These are phyloP conservation scores for Filobasidium wieringae DNA, from an alignment of 768 basidiomycete species.

Conservation along the genomic window DNA sequence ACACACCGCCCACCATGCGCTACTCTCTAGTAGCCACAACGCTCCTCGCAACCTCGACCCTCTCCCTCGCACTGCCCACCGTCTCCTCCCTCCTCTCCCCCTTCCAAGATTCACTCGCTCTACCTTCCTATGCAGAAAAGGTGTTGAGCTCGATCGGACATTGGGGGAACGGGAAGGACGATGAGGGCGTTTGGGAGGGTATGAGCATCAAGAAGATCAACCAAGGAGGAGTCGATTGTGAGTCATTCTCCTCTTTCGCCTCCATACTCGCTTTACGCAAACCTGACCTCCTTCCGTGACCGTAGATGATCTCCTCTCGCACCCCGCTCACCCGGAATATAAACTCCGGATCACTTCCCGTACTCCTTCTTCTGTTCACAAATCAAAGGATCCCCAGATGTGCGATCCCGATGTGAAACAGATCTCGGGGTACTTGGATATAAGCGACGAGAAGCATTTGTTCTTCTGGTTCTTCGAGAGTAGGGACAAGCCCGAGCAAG, in stretches of 20 bases:
- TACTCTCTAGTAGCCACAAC: not conserved
- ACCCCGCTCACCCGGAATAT: conserved; percentile 36
- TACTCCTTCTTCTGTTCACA: conserved; percentile 29
- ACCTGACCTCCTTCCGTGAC: not conserved
- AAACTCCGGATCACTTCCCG: conserved; percentile 28
- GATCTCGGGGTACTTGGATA: conserved; percentile 72
- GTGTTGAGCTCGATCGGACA: conserved; percentile 22
- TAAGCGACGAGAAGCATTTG: conserved; percentile 64
- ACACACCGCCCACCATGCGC: not conserved
- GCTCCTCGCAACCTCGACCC: conserved; percentile 1
- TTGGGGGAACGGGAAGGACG: conserved; percentile 20
- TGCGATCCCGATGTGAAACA: conserved; percentile 73
- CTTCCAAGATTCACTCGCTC: conserved; percentile 8
- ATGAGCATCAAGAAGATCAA: conserved; percentile 20
- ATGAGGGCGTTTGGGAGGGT: conserved; percentile 11
- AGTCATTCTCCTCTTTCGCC: conserved; percentile 1
- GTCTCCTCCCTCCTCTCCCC: not conserved
- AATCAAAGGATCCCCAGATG: conserved; percentile 44
- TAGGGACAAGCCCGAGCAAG: conserved; percentile 56
- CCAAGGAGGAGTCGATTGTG: conserved; percentile 27
- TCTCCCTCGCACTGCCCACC: not conserved
- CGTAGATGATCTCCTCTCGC: conserved; percentile 23
- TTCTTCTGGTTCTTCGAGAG: conserved; percentile 87
- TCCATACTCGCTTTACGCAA: not conserved
- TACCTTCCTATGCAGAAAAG: conserved; percentile 26